A percentile compares a stretch with the other conserved stretches of the same genome.
Conservation (phyloP, 495 filamentous ascomycete species). For the Pyrenula massariospora region DNA sequence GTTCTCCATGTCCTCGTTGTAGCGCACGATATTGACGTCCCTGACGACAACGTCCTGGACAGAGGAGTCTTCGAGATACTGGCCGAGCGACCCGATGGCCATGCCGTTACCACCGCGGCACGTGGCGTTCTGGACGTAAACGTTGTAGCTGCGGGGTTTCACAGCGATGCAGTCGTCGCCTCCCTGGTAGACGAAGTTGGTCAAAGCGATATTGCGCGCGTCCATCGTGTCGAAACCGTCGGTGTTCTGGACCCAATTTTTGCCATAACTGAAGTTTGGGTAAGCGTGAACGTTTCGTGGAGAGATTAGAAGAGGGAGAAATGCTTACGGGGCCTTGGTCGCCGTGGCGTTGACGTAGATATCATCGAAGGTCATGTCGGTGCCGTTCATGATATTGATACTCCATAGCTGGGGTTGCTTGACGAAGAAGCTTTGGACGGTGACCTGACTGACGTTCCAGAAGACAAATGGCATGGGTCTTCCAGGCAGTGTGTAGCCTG, state of each 20-base stretch:
- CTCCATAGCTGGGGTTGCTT: constrained; percentile 42
- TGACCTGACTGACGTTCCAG: constrained; percentile 45
- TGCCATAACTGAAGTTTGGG: constrained; percentile 11
- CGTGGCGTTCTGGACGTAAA: constrained; percentile 37
- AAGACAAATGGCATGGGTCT: constrained; percentile 50
- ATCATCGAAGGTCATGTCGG: constrained; percentile 40
- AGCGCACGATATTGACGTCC: constrained; percentile 31
- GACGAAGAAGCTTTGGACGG: constrained; percentile 39
- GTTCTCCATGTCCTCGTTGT: constrained; percentile 38
- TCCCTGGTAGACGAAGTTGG: constrained; percentile 46
- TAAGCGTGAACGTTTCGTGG: background rate
- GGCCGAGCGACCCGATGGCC: constrained; percentile 43
- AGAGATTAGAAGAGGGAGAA: background rate
- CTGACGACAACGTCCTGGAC: constrained; percentile 34
- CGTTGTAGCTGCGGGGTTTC: constrained; percentile 42
- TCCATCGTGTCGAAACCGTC: constrained; percentile 52
- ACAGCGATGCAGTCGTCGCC: constrained; percentile 49
- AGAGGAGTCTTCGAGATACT: constrained; percentile 43
- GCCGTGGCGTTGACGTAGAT: constrained; percentile 38
- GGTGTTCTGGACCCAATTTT: constrained; percentile 49
- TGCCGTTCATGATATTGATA: constrained; percentile 49
- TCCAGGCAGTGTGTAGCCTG: constrained; percentile 29
- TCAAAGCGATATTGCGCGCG: constrained; percentile 33
- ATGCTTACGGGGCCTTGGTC: constrained; percentile 27
- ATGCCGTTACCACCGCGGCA: constrained; percentile 45